Evolutionary conservation across 2,329 filamentous ascomycete species (phyloP).

Genomic region (Didymella lethalis): DNA sequence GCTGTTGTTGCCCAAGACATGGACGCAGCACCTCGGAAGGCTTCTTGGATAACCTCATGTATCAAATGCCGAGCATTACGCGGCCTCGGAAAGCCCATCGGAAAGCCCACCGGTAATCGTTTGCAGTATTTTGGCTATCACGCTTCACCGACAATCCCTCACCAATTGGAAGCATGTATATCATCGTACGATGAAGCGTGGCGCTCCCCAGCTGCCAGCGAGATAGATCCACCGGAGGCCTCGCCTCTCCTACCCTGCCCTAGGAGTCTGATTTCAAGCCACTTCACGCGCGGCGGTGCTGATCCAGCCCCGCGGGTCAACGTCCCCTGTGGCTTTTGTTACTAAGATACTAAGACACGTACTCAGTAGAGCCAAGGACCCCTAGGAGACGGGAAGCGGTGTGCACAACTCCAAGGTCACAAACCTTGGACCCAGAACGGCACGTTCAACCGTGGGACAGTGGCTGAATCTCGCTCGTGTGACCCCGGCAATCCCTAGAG

Average conservation of each 20-base stretch:
- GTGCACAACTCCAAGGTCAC: neutral
- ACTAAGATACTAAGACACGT: neutral
- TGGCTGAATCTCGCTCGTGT: neutral
- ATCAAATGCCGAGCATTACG: neutral
- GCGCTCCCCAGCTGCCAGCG: neutral
- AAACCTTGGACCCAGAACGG: neutral
- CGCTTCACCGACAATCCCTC: neutral
- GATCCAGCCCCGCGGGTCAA: conserved; percentile 10
- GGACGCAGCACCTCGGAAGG: conserved; percentile 1
- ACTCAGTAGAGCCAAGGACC: neutral
- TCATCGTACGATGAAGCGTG: conserved; percentile 6
- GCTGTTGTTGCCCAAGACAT: conserved; percentile 1
- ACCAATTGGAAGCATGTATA: neutral
- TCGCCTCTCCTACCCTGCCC: neutral
- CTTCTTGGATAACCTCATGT: neutral
- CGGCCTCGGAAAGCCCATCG: neutral
- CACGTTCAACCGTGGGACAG: neutral
- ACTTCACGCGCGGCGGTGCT: neutral
- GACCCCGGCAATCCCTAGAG: neutral
- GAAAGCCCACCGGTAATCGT: neutral
- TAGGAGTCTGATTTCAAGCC: neutral
- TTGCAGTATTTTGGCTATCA: neutral
- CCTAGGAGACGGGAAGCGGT: conserved; percentile 1
- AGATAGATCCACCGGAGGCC: neutral
- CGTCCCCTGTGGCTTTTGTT: neutral